A percentile compares a stretch with the other conserved stretches of the same genome.
These are phyloP conservation scores for Starmerella apicola DNA, from an alignment of 805 yeast species.

Conservation along the genomic window DNA sequence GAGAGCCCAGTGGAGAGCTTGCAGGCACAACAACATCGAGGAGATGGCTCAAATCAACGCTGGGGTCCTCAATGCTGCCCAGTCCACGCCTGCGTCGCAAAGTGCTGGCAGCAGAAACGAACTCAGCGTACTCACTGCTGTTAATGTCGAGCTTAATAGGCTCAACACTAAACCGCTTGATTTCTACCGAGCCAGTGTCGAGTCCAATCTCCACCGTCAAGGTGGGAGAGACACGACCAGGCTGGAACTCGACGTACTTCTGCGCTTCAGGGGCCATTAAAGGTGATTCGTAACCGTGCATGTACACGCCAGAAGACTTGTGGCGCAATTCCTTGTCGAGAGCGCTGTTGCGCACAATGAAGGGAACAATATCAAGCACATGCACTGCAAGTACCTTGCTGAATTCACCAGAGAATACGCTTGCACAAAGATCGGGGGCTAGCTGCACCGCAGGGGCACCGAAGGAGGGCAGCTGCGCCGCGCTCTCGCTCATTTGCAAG, in stretches of 20 bases:
- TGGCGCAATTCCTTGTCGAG: conserved; percentile 83
- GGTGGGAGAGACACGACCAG: conserved; percentile 49
- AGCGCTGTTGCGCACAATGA: conserved; percentile 55
- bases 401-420: conserved; percentile 1
- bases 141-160: conserved; percentile 11
- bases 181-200: conserved; percentile 52
- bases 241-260: conserved; percentile 33
- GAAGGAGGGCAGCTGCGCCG: neutral
- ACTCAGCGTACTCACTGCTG: neutral
- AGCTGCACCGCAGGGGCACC: conserved; percentile 2
- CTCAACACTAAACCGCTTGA: conserved; percentile 49
- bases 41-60: conserved; percentile 10
- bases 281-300: conserved; percentile 55
- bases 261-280: conserved; percentile 38
- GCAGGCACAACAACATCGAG: conserved; percentile 17
- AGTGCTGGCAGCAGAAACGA: conserved; percentile 6
- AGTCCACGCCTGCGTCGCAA: conserved; percentile 15
- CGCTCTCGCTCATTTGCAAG: conserved; percentile 9
- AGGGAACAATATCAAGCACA: conserved; percentile 65
- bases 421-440: conserved; percentile 13
- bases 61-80: conserved; percentile 6
- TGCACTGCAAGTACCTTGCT: conserved; percentile 65
- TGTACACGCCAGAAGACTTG: conserved; percentile 76
- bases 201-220: conserved; percentile 70
- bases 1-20: conserved; percentile 9